Evolutionary conservation across 2,329 filamentous ascomycete genomes (phyloP), one percentile per base, ranked within the genome.

Genomic region (Penicillium sp.): DNA sequence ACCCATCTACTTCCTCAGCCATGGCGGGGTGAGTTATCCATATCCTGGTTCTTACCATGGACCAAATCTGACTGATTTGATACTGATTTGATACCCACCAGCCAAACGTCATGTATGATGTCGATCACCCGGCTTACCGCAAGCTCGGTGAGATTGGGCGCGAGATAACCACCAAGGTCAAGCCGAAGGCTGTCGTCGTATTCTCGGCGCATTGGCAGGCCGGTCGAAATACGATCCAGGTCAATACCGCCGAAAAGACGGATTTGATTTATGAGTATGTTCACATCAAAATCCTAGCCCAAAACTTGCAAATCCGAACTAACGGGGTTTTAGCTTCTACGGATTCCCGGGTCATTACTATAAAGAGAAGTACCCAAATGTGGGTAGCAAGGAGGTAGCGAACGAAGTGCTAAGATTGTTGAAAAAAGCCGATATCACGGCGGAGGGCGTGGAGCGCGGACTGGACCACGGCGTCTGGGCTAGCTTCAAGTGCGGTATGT

Each of bases 161-260:
- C 8, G 87, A 91, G 64, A 90, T 91, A 67, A 90, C 86, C 0
- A 76, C 81, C 29, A 82, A 84, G 58, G 83, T 90, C 41, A 86
- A 86, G 64, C 88, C 88, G 2, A 86, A 83, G 58, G 89, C 87
- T 2, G 80, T 91, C 16, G 84, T 91, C 1, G 86, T 91, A 27
- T 87, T 92, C 68, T 90, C 88, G 1, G 89, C 87, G 1, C 88
- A 92, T 71, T 91, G 89, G 88, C 85, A 89, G 72, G 84, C 80
- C 7, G 52, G 66, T 1, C 72, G 73, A 38, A 75, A 80, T 62
- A 78, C 75, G 4, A 81, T 90, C 58, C 77, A 86, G 64, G 80
- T 90, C 61, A 90, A 90, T 68, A 83, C 81, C 9, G 84, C 82
- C 3, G 83, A 84, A 54, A 73, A 79, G n/a, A 84, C 81, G 4